Percentiles rank a stretch among this genome's conserved stretches.
Conservation (phyloP, 208 protist genomes). For the Trypanosoma conorhini region DNA sequence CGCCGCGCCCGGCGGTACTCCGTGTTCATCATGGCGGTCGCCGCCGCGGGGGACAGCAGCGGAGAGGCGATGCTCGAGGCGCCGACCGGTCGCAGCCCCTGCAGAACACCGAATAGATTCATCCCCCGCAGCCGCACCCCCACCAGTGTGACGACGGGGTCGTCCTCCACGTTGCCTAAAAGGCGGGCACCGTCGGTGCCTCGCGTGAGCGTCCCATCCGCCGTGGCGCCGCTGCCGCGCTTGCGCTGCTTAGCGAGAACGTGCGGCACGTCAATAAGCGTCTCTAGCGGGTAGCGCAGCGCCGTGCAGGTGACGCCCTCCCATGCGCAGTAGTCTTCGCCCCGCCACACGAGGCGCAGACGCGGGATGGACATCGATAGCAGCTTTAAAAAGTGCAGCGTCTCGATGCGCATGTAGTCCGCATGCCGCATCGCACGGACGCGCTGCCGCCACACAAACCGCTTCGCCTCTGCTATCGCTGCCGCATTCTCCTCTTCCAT, state of each 20-base stretch:
- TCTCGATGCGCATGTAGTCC: constrained; percentile 64
- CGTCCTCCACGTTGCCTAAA: neutral
- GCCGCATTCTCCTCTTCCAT: constrained; percentile 4
- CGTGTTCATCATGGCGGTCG: neutral
- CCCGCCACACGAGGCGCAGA: constrained; percentile 42
- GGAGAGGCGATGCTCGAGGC: neutral
- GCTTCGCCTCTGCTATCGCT: constrained; percentile 18
- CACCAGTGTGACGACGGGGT: constrained; percentile 12
- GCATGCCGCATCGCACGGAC: constrained; percentile 51
- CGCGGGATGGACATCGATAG: constrained; percentile 36
- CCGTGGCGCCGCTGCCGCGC: neutral
- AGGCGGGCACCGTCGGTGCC: neutral
- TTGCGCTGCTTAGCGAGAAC: neutral
- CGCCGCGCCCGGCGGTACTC: neutral
- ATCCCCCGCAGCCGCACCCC: constrained; percentile 15
- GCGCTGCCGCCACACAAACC: constrained; percentile 40
- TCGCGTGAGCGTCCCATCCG: neutral
- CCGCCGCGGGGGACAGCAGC: neutral
- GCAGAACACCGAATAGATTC: constrained; percentile 7
- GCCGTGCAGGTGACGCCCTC: constrained; percentile 41
- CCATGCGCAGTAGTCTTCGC: constrained; percentile 58
- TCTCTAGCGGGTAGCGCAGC: constrained; percentile 36
- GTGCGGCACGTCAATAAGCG: constrained; percentile 34
- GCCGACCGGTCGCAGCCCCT: neutral
- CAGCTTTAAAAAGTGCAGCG: constrained; percentile 51